Conservation (phyloP, 2,329 filamentous ascomycete species). For the Sclerotinia borealis region DNA sequence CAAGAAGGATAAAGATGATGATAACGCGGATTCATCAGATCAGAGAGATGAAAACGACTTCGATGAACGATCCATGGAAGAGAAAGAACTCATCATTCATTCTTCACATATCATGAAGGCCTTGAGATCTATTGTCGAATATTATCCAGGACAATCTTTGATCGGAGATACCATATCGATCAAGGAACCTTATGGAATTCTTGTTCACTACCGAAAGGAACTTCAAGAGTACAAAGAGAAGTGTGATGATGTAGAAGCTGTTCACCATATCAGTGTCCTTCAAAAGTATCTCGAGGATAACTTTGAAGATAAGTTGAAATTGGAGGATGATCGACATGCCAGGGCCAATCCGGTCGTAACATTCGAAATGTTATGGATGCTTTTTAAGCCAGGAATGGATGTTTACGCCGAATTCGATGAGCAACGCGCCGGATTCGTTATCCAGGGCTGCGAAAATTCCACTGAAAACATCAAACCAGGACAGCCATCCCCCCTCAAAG, state of each 20-base stretch:
- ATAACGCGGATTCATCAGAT: not conserved
- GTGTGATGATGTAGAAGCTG: constrained; percentile 21
- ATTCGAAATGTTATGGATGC: constrained; percentile 25
- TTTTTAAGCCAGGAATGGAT: constrained; percentile 24
- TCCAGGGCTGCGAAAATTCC: constrained; percentile 16
- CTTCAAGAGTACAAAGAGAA: constrained; percentile 20
- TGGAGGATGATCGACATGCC: constrained; percentile 18
- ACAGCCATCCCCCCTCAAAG: constrained; percentile 20
- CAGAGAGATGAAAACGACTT: constrained; percentile 15
- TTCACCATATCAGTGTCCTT: constrained; percentile 19
- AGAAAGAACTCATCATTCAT: constrained; percentile 24
- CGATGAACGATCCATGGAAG: constrained; percentile 24
- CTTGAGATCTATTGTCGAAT: constrained; percentile 20
- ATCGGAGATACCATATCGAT: constrained; percentile 21
- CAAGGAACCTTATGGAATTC: constrained; percentile 35
- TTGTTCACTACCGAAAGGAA: constrained; percentile 29
- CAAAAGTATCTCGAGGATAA: constrained; percentile 23
- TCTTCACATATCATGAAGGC: constrained; percentile 24
- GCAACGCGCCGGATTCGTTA: constrained; percentile 19
- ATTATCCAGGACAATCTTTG: constrained; percentile 22
- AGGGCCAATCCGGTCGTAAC: constrained; percentile 20
- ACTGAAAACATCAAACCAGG: constrained; percentile 13
- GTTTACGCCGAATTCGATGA: constrained; percentile 21
- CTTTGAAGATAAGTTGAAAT: constrained; percentile 20
- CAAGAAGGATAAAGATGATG: constrained; percentile 16